A percentile compares a stretch with the other conserved stretches of the same genome.
phyloP scores from a whole-genome alignment of 805 yeast genomes.

The Pichia insulana region DNA sequence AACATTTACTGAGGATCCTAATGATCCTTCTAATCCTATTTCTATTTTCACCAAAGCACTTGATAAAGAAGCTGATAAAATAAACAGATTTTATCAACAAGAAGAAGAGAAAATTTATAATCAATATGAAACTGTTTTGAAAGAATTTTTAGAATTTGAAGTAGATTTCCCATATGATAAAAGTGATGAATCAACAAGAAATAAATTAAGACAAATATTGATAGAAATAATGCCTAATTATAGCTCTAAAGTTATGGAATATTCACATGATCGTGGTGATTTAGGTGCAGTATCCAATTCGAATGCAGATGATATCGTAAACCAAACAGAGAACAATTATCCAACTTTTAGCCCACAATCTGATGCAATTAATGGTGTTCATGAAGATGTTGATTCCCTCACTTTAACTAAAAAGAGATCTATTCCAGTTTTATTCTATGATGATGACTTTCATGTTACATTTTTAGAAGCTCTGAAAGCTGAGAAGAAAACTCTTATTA shows the following conservation, averaged over 20 bases:
- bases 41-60: conserved; percentile 61
- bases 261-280: background rate
- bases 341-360: background rate
- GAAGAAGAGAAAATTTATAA: conserved; percentile 54
- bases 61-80: conserved; percentile 66
- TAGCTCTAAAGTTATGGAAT: background rate
- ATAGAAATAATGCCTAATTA: conserved; percentile 5
- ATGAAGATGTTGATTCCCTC: conserved; percentile 13
- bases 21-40: conserved; percentile 37
- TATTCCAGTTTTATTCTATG: conserved; percentile 27
- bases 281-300: background rate
- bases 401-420: conserved; percentile 20
- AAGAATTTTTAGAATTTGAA: conserved; percentile 59
- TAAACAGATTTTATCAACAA: conserved; percentile 62
- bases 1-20: conserved; percentile 25
- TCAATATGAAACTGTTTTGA: conserved; percentile 47
- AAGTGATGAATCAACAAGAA: conserved; percentile 13
- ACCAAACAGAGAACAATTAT: background rate
- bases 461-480: conserved; percentile 45
- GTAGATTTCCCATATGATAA: conserved; percentile 21
- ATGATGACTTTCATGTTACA: conserved; percentile 29
- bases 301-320: background rate
- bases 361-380: background rate
- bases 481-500: conserved; percentile 58
- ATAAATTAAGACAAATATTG: conserved; percentile 13